Base-by-base conservation (phyloP, 2,329 filamentous ascomycete species). In the Pseudonectria foliicola region DNA sequence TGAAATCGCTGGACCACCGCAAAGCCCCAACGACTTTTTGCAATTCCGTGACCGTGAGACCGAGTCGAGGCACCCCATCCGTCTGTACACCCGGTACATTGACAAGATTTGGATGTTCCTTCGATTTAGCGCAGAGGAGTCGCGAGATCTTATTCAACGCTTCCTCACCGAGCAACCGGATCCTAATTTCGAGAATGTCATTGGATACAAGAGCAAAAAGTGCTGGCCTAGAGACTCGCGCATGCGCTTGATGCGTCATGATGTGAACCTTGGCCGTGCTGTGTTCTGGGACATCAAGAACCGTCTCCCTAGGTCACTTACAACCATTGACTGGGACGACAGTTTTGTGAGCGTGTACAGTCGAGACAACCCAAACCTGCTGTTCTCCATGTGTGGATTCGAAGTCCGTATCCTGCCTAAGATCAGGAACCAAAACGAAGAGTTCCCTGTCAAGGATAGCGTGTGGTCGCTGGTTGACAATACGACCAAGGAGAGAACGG, bases 201-300 rank as follows among this genome's bases (percentile, higher is more conserved):
- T 98, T 50, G 92, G 92, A 1, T 98, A 96, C 63, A 89, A 86
- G 68, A 98, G 94, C 65, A 98, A 98, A 71, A 98, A 96, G 61
- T 98, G 93, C 64, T 98, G 92, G 92, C 93, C 92, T 27, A 80
- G 92, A 52, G 92, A 98, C 59, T 95, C 89, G 15, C 80, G 92
- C 33, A 98, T 98, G 93, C 82, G 93, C 29, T 66, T 98, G 52
- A 98, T 98, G 92, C 81, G 92, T 44, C 92, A 98, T 61, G 92
- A 98, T 63, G 93, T 98, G 48, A 96, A 98, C 52, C 79, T 98
- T 27, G 92, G 93, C 27, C 82, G 93, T 40, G 93, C 93, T 39
- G 92, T 95, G 2, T 98, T 98, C 68, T 98, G 92, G 92, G 90
- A 98, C 57, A 64, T 98, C 59, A 96, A 98, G 74, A 98, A 98